phyloP scores from a whole-genome alignment of 179 eudicot genomes.

The Corrigiola litoralis region DNA sequence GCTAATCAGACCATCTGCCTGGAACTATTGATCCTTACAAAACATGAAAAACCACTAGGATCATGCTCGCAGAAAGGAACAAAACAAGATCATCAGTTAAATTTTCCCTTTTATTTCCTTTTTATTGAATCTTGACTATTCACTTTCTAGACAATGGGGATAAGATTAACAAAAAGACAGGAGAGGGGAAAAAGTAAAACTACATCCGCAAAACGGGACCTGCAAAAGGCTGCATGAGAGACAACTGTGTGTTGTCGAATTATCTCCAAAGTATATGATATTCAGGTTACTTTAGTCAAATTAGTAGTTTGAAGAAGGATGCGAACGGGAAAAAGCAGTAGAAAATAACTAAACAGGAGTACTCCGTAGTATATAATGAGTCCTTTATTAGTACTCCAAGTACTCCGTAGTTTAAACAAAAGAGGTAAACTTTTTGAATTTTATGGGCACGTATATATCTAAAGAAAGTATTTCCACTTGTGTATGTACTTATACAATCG shows the following conservation, averaged over 20 bases:
- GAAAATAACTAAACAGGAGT: too few relatives aligned
- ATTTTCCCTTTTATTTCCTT: not conserved
- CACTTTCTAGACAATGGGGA: slow-evolving; percentile 3
- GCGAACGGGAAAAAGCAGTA: too few relatives aligned
- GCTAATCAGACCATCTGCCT: not conserved
- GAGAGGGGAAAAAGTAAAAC: too few relatives aligned
- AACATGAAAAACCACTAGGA: not conserved
- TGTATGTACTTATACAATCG: too few relatives aligned
- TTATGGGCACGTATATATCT: too few relatives aligned
- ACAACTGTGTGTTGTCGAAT: slow-evolving; percentile 21
- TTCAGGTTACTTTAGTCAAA: not conserved
- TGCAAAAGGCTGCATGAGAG: slow-evolving; percentile 23
- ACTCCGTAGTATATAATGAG: too few relatives aligned
- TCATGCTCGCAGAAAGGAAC: slow-evolving; percentile 9
- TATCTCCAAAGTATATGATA: not conserved
- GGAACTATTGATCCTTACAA: not conserved
- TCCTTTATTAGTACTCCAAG: too few relatives aligned
- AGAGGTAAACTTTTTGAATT: too few relatives aligned
- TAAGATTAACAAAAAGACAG: not conserved
- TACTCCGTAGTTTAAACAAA: too few relatives aligned
- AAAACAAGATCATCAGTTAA: not conserved
- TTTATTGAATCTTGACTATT: slow-evolving; percentile 13
- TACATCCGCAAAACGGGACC: not conserved
- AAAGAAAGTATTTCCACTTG: too few relatives aligned
- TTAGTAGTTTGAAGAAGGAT: not conserved